These are phyloP conservation scores for Coprinopsis sp. DNA, from an alignment of 768 basidiomycete genomes.

Conservation along the genomic window DNA sequence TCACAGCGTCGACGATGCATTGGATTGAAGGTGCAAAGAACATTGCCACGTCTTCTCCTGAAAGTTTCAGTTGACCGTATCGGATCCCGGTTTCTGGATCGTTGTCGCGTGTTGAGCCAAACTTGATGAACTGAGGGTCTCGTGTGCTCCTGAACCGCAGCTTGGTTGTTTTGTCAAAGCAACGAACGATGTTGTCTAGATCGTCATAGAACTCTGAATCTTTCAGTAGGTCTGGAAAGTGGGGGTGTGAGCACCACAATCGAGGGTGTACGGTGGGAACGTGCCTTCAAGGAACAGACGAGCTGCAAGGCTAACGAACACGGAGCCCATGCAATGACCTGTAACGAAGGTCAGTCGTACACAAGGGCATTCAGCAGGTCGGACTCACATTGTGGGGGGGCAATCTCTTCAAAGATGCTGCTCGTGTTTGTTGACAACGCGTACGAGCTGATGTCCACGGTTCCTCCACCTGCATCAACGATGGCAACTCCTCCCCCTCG, in stretches of 20 bases:
- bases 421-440: conserved; percentile 21
- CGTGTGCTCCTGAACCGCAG: conserved; percentile 14
- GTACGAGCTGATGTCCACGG: conserved; percentile 55
- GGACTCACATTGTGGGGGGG: conserved; percentile 31
- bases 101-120: conserved; percentile 17
- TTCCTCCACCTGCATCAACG: conserved; percentile 59
- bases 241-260: neutral
- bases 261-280: neutral
- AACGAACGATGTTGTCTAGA: conserved; percentile 13
- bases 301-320: conserved; percentile 40
- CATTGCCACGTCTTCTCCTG: conserved; percentile 16
- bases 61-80: conserved; percentile 17
- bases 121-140: conserved; percentile 20
- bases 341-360: neutral
- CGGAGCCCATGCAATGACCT: conserved; percentile 43
- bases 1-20: conserved; percentile 18
- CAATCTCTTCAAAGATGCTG: conserved; percentile 37
- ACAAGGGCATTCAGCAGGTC: neutral
- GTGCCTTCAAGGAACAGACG: conserved; percentile 30
- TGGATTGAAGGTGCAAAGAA: conserved; percentile 22
- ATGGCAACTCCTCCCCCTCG: conserved; percentile 43
- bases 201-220: conserved; percentile 15
- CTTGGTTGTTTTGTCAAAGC: conserved; percentile 20
- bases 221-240: conserved; percentile 11
- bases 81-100: conserved; percentile 15